Percentiles rank a stretch among this genome's conserved stretches.
phyloP scores from a whole-genome alignment of 208 protist genomes.

The Trypanosoma theileri region DNA sequence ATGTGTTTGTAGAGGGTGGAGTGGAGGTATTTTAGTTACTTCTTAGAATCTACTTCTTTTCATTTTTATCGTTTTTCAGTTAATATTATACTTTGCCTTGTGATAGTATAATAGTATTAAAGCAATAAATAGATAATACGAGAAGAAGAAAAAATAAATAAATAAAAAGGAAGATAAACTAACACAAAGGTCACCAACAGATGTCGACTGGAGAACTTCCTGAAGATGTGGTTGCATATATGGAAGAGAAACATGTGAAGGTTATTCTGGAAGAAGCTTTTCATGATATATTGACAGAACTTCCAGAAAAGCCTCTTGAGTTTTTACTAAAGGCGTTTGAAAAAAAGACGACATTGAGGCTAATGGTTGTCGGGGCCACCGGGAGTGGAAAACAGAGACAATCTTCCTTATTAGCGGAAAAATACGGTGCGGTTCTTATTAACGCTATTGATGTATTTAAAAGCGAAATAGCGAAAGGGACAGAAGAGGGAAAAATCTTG shows the following conservation, averaged over 20 bases:
- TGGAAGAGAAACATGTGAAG: slow-evolving; percentile 70
- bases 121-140: slow-evolving; percentile 1
- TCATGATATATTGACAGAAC: slow-evolving; percentile 64
- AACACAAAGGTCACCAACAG: background rate
- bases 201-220: slow-evolving; percentile 79
- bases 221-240: slow-evolving; percentile 56
- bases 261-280: slow-evolving; percentile 73
- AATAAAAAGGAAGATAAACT: background rate
- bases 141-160: slow-evolving; percentile 7
- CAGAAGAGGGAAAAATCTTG: slow-evolving; percentile 48
- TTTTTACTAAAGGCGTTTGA: slow-evolving; percentile 56
- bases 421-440: slow-evolving; percentile 86
- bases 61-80: background rate
- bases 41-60: background rate
- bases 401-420: slow-evolving; percentile 65
- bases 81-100: background rate
- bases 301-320: slow-evolving; percentile 68
- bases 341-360: slow-evolving; percentile 38
- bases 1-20: too few relatives aligned
- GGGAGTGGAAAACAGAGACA: slow-evolving; percentile 93
- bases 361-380: slow-evolving; percentile 82
- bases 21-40: too few relatives aligned
- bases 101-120: slow-evolving; percentile 2
- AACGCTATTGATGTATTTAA: slow-evolving; percentile 76
- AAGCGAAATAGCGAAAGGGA: slow-evolving; percentile 34